Evolutionary conservation across 1,284 basidiomycete species (phyloP), one percentile per base, ranked within the genome.

Genomic region (Mycena citricolor): DNA sequence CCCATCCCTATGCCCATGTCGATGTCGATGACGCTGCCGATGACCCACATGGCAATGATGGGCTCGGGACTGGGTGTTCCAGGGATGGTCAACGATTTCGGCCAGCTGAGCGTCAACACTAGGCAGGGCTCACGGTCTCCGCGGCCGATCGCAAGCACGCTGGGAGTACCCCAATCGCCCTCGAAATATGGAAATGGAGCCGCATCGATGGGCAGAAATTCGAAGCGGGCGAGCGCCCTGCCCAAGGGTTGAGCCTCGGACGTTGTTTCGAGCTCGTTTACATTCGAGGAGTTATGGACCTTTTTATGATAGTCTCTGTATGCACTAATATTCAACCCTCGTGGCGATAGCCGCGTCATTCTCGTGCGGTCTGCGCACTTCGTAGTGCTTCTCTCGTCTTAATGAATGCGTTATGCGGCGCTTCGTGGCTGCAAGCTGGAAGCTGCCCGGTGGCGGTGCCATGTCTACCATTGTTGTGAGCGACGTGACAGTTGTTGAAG

Each of bases 71-170:
- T 25, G 23, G 36, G 17, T n/a, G n/a, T n/a, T n/a, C n/a, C n/a
- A n/a, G 44, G 37, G 21, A 28, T 48, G 2, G 39, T 32, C 2
- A 36, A 33, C 14, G 46, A 49, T 17, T 52, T 52, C 33, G 42
- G 34, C 32, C 41, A 40, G 39, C 13, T 52, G 42, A 14, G 37
- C 4, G 21, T 42, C 23, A 33, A 42, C 24, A 33, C 38, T 23
- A 41, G 45, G 16, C 38, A 40, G 29, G 24, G 26, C 24, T 42
- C 46, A 21, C 24, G 26, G 17, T 53, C 39, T 14, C 47, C 44
- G 6, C 44, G 45, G 8, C 33, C 31, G 40, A 32, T 32, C n/a
- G n/a, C n/a, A n/a, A n/a, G n/a, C n/a, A n/a, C n/a, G 47, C 44
- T 43, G 13, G 36, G 12, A 2, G 21, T 29, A 3, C 40, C 42